Evolutionary conservation across 164 flowering plant species (phyloP).

Genomic region (Paratinospora sagittata): DNA sequence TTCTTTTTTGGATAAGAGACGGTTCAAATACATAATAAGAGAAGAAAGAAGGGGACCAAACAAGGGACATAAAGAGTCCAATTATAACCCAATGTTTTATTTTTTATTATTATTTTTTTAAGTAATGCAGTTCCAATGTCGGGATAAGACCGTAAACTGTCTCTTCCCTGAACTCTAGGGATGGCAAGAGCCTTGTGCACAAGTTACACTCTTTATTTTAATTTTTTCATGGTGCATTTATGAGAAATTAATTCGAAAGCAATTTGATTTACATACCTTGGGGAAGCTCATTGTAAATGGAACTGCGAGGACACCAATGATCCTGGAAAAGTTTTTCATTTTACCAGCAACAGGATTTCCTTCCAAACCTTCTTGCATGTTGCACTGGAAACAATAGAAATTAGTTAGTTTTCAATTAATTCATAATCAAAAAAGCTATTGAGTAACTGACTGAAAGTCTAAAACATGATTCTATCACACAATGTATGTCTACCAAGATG

Average conservation of each 20-base stretch:
- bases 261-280: conserved; percentile 40
- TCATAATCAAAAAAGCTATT: neutral
- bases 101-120: too few species aligned
- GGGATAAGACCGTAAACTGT: too few species aligned
- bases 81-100: too few species aligned
- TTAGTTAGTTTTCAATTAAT: conserved; percentile 1
- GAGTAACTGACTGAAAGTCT: neutral
- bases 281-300: conserved; percentile 75
- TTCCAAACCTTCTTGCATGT: conserved; percentile 92
- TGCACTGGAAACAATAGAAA: conserved; percentile 33
- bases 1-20: too few species aligned
- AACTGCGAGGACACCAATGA: conserved; percentile 58
- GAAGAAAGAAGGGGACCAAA: too few species aligned
- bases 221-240: neutral
- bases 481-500: too few species aligned
- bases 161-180: too few species aligned
- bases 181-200: too few species aligned
- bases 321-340: conserved; percentile 70
- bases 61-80: too few species aligned
- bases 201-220: too few species aligned
- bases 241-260: neutral
- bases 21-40: too few species aligned
- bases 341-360: conserved; percentile 77
- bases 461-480: neutral
- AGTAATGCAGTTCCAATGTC: too few species aligned